A percentile compares a stretch with the other conserved stretches of the same genome.
Conservation (phyloP, 768 basidiomycete genomes). For the Symmetrospora coprosmae region DNA sequence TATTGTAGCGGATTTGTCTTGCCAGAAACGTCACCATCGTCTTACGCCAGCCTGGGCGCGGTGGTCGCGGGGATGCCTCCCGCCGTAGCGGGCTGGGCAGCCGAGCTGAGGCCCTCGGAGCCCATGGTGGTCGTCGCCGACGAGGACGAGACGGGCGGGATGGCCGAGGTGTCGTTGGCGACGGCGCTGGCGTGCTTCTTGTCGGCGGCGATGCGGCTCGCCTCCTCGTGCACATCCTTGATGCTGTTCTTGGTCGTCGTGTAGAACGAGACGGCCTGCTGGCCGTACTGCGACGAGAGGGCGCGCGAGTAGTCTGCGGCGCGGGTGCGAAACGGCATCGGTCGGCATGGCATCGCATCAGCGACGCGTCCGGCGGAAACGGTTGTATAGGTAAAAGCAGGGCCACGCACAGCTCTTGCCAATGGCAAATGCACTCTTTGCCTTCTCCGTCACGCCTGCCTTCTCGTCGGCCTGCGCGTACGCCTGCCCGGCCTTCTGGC, state of each 20-base stretch:
- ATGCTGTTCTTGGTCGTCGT: conserved; percentile 77
- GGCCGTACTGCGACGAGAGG: conserved; percentile 58
- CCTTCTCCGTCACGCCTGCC: conserved; percentile 4
- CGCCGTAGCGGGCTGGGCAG: too few species aligned
- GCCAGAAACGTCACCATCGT: too few species aligned
- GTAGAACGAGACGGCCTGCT: conserved; percentile 66
- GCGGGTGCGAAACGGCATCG: background rate
- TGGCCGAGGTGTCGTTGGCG: conserved; percentile 2
- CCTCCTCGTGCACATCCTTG: conserved; percentile 83
- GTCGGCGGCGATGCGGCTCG: conserved; percentile 56
- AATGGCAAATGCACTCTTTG: background rate
- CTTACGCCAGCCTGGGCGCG: too few species aligned
- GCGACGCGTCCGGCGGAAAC: background rate
- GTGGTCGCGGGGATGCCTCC: too few species aligned
- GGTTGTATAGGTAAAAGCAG: too few species aligned
- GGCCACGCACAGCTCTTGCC: conserved; percentile 17
- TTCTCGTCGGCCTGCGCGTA: conserved; percentile 18
- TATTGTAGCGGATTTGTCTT: too few species aligned
- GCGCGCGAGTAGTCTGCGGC: conserved; percentile 52
- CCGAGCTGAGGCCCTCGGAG: too few species aligned
- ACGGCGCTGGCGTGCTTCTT: conserved; percentile 41
- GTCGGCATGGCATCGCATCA: background rate
- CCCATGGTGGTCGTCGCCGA: too few species aligned
- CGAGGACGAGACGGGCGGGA: too few species aligned
- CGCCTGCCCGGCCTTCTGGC: background rate